phyloP scores from a whole-genome alignment of 2,329 filamentous ascomycete genomes.

The Botrytis deweyae region DNA sequence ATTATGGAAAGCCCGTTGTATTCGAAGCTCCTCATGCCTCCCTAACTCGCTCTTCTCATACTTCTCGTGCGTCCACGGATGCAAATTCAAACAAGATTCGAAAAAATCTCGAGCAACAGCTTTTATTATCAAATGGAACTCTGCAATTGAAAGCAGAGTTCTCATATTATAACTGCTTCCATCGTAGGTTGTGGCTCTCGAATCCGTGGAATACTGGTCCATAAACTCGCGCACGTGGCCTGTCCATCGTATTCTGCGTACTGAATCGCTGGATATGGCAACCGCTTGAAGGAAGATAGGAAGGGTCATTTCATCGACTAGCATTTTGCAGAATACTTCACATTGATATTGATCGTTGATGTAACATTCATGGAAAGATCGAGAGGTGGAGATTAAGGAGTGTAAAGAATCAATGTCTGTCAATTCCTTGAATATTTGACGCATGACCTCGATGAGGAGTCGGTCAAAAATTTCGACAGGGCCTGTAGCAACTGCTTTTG shows the following conservation, averaged over 20 bases:
- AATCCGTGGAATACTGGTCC: not conserved
- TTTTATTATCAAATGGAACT: slow-evolving; percentile 1
- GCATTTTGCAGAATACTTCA: not conserved
- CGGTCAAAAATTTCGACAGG: not conserved
- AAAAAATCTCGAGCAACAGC: not conserved
- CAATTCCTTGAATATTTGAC: not conserved
- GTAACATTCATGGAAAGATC: not conserved
- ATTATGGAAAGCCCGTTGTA: slow-evolving; percentile 4
- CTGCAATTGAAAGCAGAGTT: not conserved
- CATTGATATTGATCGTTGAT: not conserved
- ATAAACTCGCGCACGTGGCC: not conserved
- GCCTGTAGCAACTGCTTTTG: not conserved
- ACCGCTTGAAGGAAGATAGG: slow-evolving; percentile 6
- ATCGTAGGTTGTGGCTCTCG: not conserved
- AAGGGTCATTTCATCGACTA: slow-evolving; percentile 4
- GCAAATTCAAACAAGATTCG: not conserved
- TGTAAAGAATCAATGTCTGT: not conserved
- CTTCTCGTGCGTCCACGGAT: not conserved
- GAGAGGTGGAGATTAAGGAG: not conserved
- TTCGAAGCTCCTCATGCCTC: not conserved
- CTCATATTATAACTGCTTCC: not conserved
- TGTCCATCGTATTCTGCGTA: not conserved
- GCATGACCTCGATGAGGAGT: not conserved
- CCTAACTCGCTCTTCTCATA: not conserved
- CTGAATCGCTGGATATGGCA: not conserved